phyloP scores from a whole-genome alignment of 2,329 filamentous ascomycete species.

The Chrysoporthe puriensis region DNA sequence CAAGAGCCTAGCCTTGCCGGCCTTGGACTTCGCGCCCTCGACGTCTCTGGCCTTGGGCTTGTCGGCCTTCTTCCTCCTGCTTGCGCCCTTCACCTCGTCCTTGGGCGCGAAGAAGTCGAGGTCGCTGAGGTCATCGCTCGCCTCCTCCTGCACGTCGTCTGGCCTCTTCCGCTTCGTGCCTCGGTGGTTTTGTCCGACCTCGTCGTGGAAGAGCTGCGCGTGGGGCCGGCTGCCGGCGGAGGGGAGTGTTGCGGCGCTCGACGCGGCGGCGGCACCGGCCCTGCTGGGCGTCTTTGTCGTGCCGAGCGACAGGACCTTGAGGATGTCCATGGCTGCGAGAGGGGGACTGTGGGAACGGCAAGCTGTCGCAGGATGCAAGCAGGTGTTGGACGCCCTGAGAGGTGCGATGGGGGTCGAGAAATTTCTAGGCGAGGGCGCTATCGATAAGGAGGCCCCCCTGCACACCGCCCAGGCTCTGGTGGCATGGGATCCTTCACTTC shows the following conservation, averaged over 20 bases:
- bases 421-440: conserved; percentile 23
- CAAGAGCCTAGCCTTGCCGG: conserved; percentile 47
- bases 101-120: conserved; percentile 64
- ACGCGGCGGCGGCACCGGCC: conserved; percentile 38
- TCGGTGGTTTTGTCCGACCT: conserved; percentile 44
- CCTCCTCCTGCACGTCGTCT: conserved; percentile 41
- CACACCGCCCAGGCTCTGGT: not conserved
- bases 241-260: conserved; percentile 54
- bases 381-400: not conserved
- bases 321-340: conserved; percentile 63
- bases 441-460: conserved; percentile 22
- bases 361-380: not conserved
- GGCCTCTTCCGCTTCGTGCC: conserved; percentile 61
- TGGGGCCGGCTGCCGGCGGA: conserved; percentile 67
- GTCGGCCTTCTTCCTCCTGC: conserved; percentile 27
- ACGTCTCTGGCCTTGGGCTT: conserved; percentile 32
- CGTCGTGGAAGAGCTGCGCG: conserved; percentile 71
- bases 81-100: conserved; percentile 34
- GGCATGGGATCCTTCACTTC: not conserved
- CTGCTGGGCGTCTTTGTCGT: conserved; percentile 60
- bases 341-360: too few relatives aligned
- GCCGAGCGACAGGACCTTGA: conserved; percentile 73
- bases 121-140: conserved; percentile 46
- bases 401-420: conserved; percentile 17
- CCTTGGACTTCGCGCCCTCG: conserved; percentile 35